Percentiles rank a stretch among this genome's conserved stretches.
Evolutionary conservation across 2,329 filamentous ascomycete species (phyloP).

Genomic region (Coniochaeta prunicola): DNA sequence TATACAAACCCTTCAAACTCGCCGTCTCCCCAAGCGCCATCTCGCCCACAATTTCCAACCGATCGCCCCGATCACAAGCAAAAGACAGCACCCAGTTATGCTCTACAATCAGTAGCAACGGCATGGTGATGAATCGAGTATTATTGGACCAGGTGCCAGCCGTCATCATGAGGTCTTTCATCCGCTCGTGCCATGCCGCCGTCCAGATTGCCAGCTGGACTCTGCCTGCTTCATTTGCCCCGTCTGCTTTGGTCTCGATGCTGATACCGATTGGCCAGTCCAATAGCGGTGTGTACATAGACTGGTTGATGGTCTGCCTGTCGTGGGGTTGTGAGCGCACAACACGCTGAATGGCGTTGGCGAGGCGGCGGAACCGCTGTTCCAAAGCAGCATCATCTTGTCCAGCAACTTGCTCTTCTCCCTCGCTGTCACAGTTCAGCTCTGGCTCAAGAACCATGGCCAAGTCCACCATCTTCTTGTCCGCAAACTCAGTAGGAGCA

Average conservation of each 20-base stretch:
- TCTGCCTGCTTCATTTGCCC: background rate
- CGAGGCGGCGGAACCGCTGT: background rate
- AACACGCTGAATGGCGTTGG: background rate
- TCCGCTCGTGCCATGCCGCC: background rate
- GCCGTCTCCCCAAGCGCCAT: background rate
- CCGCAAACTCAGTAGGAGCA: background rate
- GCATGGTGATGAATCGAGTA: background rate
- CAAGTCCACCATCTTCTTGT: background rate
- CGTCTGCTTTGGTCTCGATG: background rate
- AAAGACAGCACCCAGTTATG: background rate
- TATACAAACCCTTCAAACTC: background rate
- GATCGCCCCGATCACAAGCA: background rate
- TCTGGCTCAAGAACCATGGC: background rate
- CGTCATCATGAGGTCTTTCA: background rate
- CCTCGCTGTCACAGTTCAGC: background rate
- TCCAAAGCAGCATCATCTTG: background rate
- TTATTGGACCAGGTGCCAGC: background rate
- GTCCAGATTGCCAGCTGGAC: background rate
- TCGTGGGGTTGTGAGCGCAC: background rate
- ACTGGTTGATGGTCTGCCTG: background rate
- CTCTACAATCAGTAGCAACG: background rate
- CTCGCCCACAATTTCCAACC: background rate
- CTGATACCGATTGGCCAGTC: background rate
- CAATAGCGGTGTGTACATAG: background rate
- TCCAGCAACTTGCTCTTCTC: background rate